phyloP scores from a whole-genome alignment of 139 green algal species.

The Chlamydomonas sp. region DNA sequence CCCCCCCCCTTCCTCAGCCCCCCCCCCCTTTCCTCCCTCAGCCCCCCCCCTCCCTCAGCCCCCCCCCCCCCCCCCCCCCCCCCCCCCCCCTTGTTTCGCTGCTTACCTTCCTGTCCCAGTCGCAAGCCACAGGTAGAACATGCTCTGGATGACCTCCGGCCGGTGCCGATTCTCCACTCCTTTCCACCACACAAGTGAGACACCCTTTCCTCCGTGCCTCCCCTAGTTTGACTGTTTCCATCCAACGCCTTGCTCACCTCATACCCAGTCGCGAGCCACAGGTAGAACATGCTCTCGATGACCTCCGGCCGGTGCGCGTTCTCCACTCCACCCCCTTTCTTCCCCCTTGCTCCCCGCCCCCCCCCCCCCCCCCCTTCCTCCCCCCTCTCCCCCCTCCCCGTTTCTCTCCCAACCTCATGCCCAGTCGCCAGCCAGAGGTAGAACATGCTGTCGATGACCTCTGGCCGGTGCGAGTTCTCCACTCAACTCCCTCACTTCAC shows the following conservation, averaged over 20 bases:
- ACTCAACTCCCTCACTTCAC: too few relatives aligned
- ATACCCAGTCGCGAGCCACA: slow-evolving; percentile 74
- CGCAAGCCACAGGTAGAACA: slow-evolving; percentile 74
- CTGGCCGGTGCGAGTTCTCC: too few relatives aligned
- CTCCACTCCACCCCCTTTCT: neutral
- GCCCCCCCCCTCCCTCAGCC: too few relatives aligned
- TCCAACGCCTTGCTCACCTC: too few relatives aligned
- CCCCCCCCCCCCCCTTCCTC: too few relatives aligned
- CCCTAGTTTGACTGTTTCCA: too few relatives aligned
- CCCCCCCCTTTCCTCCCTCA: neutral
- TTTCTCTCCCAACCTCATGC: neutral
- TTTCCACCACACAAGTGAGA: too few relatives aligned
- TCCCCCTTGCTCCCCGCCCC: neutral
- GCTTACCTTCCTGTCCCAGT: slow-evolving; percentile 32
- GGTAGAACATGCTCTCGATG: slow-evolving; percentile 74
- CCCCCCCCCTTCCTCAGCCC: neutral
- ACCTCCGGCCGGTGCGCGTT: slow-evolving; percentile 79
- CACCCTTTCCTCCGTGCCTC: too few relatives aligned
- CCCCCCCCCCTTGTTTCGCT: too few relatives aligned
- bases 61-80: too few relatives aligned
- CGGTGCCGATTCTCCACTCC: too few relatives aligned
- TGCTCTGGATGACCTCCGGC: slow-evolving; percentile 72
- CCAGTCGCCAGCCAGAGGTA: slow-evolving; percentile 69
- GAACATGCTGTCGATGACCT: slow-evolving; percentile 78
- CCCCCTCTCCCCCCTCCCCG: too few relatives aligned